Base-by-base conservation (phyloP, 768 basidiomycete species). In the Pleurotus tuoliensis region DNA sequence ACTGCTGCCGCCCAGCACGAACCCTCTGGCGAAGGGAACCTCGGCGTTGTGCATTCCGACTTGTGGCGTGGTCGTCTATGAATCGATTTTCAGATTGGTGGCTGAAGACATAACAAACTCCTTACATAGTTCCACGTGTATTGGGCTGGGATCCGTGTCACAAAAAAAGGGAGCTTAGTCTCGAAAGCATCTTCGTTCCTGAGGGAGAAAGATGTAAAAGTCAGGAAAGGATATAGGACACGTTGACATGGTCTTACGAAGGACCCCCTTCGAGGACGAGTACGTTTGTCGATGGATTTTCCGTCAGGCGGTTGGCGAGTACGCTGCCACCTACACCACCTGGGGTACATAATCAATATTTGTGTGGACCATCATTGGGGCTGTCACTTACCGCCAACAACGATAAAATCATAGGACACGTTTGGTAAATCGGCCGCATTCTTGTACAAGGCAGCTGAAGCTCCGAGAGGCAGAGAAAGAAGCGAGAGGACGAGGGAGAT, bases 41-140 rank as follows among this genome's bases (percentile, higher is more conserved):
- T 38, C 5, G 1, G 58, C 57, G 9, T 53, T 51, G 52, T 62
- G 59, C 8, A 67, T 51, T 13, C 44, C 58, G 11, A 51, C 3
- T 58, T 67, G 65, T 4, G 61, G 61, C 5, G 56, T 58, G 9
- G 64, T 62, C 7, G 64, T 64, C 41, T 58, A 60, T 37, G 60
- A 62, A 59, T 59, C 2, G 0, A 1, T 5, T 15, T 0, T 24
- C 9, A 15, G 46, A 15, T 44, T 3, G 20, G n/a, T 2, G 43
- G 20, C 3, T n/a, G 46, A 16, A 15, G 22, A 34, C 8, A 3
- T 11, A 3, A 34, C 30, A 34, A 34, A 9, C 8, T 9, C 1
- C 30, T 9, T 8, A 47, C 46, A 22, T 47, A 65, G 47, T 62
- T 55, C 47, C 47, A 44, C 13, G 44, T 18, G 15, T 56, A 57